Conservation (phyloP, 1,139 yeast genomes). For the Sugiyamaella japonica region DNA sequence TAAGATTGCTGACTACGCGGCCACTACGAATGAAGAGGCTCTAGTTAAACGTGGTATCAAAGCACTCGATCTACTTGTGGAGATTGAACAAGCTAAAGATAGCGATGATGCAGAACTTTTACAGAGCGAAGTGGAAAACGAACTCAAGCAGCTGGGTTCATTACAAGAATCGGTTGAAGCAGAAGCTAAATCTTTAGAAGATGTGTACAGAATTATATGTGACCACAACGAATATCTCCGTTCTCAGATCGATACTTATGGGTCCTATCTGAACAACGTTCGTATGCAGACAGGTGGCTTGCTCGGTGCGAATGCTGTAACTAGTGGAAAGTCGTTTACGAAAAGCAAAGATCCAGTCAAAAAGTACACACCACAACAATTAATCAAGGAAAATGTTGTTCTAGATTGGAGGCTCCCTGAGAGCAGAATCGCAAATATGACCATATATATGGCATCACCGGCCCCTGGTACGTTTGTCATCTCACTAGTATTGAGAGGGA, state of each 20-base stretch:
- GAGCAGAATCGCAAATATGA: slow-evolving; percentile 29
- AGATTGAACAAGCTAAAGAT: slow-evolving; percentile 35
- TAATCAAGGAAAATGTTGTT: slow-evolving; percentile 39
- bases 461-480: slow-evolving; percentile 42
- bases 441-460: slow-evolving; percentile 39
- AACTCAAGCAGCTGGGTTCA: slow-evolving; percentile 43
- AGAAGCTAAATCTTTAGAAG: slow-evolving; percentile 41
- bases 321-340: slow-evolving; percentile 23
- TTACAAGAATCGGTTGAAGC: slow-evolving; percentile 39
- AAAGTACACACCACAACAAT: slow-evolving; percentile 38
- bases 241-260: slow-evolving; percentile 42
- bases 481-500: slow-evolving; percentile 39
- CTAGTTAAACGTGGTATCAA: slow-evolving; percentile 42
- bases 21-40: slow-evolving; percentile 36
- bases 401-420: slow-evolving; percentile 38
- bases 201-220: slow-evolving; percentile 39
- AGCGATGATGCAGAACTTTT: slow-evolving; percentile 38
- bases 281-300: slow-evolving; percentile 41
- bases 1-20: slow-evolving; percentile 41
- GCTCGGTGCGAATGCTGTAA: slow-evolving; percentile 30
- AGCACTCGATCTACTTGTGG: slow-evolving; percentile 40
- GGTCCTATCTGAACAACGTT: slow-evolving; percentile 42
- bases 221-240: slow-evolving; percentile 44
- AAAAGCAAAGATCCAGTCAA: slow-evolving; percentile 34
- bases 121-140: slow-evolving; percentile 41